Base-by-base conservation (phyloP, 768 basidiomycete genomes). In the Macrolepiota fuliginosa region DNA sequence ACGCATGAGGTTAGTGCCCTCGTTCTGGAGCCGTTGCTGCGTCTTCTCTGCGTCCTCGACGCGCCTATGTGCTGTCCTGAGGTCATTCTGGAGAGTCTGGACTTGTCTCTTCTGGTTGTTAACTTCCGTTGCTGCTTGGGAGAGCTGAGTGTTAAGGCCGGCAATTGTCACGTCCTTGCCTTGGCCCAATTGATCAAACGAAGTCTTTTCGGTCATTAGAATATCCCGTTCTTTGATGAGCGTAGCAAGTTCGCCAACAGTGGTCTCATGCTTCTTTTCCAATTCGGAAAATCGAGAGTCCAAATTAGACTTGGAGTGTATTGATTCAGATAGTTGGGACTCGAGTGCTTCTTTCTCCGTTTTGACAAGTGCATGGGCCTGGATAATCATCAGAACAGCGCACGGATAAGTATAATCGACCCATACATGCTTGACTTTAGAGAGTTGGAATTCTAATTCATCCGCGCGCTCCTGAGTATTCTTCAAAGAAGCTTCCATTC, bases 401-500 rank as follows among this genome's bases (percentile, higher is more conserved):
- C 53, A n/a, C 54, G 24, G 22, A 29, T 52, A 10, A 42, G n/a
- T 29, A 24, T n/a, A 39, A 29, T 19, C 17, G 40, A 57, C 27
- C 40, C 77, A 53, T 64, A 87, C 92, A 84, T 93, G 92, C 68
- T 87, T 90, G 42, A 89, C 75, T 69, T 89, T 91, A 12, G 88
- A 86, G 19, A 94, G 76, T 68, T 90, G 90, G 67, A 92, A 90
- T 67, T 93, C 92, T 9, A 94, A 81, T 68, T 92, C 91, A 62
- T 91, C 91, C 4, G 89, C 89, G 58, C 88, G 88, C 67, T 94
- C 86, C 67, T 92, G 90, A 25, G 88, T 88, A 67, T 92, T 87
- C 69, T 87, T 88, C 51, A 94, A 74, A 7, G 88, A 88, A 49
- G 76, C 74, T 69, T 93, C 91, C 25, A 93, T 74, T 46, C 81